phyloP scores from a whole-genome alignment of 139 green algal species.

The Yamagishiella unicocca region DNA sequence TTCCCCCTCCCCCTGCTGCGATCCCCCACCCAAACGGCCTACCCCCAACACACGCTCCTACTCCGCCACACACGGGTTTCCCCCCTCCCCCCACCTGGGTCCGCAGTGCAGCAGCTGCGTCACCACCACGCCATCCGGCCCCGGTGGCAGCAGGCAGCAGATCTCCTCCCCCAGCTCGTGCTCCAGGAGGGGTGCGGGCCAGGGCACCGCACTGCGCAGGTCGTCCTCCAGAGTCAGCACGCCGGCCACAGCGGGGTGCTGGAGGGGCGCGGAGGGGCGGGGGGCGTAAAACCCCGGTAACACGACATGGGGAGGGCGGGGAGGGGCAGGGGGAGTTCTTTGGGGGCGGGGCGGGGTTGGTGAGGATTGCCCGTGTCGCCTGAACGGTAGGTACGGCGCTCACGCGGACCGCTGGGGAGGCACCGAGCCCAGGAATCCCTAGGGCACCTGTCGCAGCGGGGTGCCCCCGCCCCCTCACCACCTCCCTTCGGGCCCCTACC shows the following conservation, averaged over 20 bases:
- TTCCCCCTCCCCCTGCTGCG: background rate
- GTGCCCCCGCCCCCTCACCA: no score
- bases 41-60: background rate
- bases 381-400: no score
- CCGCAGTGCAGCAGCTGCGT: conserved; percentile 37
- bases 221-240: conserved; percentile 40
- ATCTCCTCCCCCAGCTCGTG: conserved; percentile 42
- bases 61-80: background rate
- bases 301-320: no score
- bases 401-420: no score
- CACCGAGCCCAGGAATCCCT: no score
- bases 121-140: conserved; percentile 11
- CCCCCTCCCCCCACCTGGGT: background rate
- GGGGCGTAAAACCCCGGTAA: no score
- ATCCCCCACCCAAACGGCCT: background rate
- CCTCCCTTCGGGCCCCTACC: no score
- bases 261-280: background rate
- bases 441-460: no score
- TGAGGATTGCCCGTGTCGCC: no score
- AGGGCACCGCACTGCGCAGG: conserved; percentile 3
- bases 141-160: conserved; percentile 28
- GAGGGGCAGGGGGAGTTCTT: no score
- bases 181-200: conserved; percentile 19
- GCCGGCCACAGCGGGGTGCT: conserved; percentile 17
- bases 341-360: no score